These are phyloP conservation scores for Aspergillus udagawae DNA, from an alignment of 2,329 filamentous ascomycete genomes.

Conservation along the genomic window DNA sequence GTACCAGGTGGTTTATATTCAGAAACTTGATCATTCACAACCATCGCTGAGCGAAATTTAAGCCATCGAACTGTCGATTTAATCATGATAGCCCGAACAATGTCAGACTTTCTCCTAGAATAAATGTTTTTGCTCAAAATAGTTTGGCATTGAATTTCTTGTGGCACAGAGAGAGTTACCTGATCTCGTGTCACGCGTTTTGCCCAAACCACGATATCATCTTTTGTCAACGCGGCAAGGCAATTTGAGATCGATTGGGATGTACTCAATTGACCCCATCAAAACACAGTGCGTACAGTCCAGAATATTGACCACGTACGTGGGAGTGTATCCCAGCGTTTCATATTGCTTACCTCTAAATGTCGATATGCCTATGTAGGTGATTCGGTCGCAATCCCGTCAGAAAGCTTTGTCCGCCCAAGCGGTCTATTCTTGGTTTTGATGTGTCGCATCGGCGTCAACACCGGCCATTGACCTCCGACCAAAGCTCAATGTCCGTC, in stretches of 20 bases:
- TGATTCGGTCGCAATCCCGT: not conserved
- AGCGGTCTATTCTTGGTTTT: not conserved
- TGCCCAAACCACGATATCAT: constrained; percentile 25
- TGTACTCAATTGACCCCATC: not conserved
- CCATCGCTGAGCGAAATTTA: not conserved
- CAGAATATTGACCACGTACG: not conserved
- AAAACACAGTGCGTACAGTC: not conserved
- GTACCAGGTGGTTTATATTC: not conserved
- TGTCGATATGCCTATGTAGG: not conserved
- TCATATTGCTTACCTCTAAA: not conserved
- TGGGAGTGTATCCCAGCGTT: not conserved
- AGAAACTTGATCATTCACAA: not conserved
- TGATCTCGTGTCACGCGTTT: constrained; percentile 30
- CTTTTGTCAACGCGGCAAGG: constrained; percentile 12
- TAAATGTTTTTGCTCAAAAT: not conserved
- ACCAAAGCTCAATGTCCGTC: not conserved
- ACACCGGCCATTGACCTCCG: not conserved
- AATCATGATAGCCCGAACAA: not conserved
- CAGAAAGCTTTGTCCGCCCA: not conserved
- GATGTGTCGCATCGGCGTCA: not conserved
- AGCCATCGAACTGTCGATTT: not conserved
- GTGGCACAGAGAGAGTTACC: constrained; percentile 14
- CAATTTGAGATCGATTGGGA: not conserved
- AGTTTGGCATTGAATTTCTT: not conserved
- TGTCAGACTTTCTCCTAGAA: not conserved